These are phyloP conservation scores for Leccinum sublutescens DNA, from an alignment of 768 basidiomycete genomes.

Conservation along the genomic window DNA sequence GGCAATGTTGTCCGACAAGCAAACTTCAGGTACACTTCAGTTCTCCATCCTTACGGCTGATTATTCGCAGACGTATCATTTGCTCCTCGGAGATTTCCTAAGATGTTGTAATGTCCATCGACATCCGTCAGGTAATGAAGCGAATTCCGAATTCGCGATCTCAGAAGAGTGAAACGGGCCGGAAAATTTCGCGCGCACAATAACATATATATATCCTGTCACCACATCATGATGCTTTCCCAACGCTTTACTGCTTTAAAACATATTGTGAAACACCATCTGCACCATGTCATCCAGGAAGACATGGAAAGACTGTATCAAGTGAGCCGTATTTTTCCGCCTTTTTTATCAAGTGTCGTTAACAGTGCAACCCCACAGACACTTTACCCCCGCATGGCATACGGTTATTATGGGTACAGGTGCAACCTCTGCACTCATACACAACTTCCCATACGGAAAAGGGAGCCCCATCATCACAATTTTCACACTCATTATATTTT, in stretches of 20 bases:
- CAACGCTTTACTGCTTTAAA: background rate
- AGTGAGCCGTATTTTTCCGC: constrained; percentile 16
- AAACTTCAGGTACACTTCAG: background rate
- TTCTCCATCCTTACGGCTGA: background rate
- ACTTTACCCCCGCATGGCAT: constrained; percentile 49
- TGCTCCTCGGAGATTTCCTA: background rate
- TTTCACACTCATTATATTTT: constrained; percentile 38
- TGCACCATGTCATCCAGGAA: constrained; percentile 26
- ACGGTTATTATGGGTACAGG: constrained; percentile 51
- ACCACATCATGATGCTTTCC: background rate
- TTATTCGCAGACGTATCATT: background rate
- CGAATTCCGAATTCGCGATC: constrained; percentile 6
- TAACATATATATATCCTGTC: background rate
- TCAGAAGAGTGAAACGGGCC: background rate
- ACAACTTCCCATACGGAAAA: constrained; percentile 43
- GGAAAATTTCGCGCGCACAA: background rate
- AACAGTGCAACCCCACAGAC: constrained; percentile 24
- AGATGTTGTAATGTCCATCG: background rate
- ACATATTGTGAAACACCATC: background rate
- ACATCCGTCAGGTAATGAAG: background rate
- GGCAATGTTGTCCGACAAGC: background rate
- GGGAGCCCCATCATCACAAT: constrained; percentile 33
- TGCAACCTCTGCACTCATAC: constrained; percentile 37
- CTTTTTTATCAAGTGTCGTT: background rate
- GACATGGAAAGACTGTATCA: constrained; percentile 37